phyloP scores from a whole-genome alignment of 805 yeast genomes.

The Cyberlindnera lachancei region DNA sequence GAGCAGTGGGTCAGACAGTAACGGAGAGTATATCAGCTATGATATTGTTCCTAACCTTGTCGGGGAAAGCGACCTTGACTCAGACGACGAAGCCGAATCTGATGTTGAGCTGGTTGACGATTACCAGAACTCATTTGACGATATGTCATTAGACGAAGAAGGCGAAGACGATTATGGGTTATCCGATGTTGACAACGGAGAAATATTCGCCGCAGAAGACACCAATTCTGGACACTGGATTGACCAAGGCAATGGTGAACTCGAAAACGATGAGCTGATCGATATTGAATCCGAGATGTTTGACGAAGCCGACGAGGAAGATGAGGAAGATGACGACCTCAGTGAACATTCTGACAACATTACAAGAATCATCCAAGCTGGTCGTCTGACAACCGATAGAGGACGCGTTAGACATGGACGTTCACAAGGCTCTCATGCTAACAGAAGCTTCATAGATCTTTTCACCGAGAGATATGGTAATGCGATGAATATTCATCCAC shows the following conservation, averaged over 20 bases:
- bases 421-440: neutral
- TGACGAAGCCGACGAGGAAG: slow-evolving; percentile 8
- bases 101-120: slow-evolving; percentile 6
- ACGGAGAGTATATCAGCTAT: slow-evolving; percentile 7
- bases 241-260: no score
- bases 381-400: slow-evolving; percentile 4
- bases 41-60: slow-evolving; percentile 11
- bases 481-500: no score
- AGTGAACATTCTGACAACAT: slow-evolving; percentile 7
- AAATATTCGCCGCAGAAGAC: no score
- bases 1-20: slow-evolving; percentile 5
- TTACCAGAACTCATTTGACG: slow-evolving; percentile 16
- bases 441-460: no score
- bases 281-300: slow-evolving; percentile 10
- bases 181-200: no score
- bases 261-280: slow-evolving; percentile 9
- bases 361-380: neutral
- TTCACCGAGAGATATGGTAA: no score
- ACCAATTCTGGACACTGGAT: no score
- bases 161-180: slow-evolving; percentile 15
- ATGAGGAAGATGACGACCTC: slow-evolving; percentile 16
- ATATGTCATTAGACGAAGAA: slow-evolving; percentile 10
- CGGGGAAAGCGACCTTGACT: slow-evolving; percentile 3
- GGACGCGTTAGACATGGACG: slow-evolving; percentile 18
- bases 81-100: slow-evolving; percentile 6